A percentile compares a stretch with the other conserved stretches of the same genome.
These are phyloP conservation scores for Aspergillus sp. DNA, from an alignment of 2,329 filamentous ascomycete species.

Conservation along the genomic window DNA sequence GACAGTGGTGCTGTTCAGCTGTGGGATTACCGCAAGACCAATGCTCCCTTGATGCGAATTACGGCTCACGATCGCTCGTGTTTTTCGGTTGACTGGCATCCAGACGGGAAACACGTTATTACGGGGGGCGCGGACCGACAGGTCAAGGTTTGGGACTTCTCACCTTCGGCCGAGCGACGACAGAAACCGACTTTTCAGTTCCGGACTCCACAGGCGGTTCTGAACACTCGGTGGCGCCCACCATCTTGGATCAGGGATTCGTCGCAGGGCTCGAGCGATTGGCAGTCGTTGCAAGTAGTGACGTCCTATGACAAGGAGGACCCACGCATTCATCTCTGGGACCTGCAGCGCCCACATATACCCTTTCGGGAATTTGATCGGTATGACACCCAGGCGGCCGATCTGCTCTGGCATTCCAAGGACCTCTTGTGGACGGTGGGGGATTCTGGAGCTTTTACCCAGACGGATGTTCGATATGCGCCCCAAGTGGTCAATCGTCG, in stretches of 20 bases:
- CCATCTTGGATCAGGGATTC: constrained; percentile 50
- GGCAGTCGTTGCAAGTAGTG: constrained; percentile 56
- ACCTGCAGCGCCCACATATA: constrained; percentile 55
- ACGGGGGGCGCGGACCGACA: constrained; percentile 58
- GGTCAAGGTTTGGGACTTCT: constrained; percentile 60
- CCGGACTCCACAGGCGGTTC: constrained; percentile 55
- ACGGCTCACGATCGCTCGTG: constrained; percentile 56
- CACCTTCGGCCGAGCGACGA: constrained; percentile 47
- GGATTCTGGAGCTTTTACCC: constrained; percentile 54
- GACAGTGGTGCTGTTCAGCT: constrained; percentile 58
- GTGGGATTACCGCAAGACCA: constrained; percentile 56
- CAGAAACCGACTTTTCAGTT: constrained; percentile 55
- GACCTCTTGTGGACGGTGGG: constrained; percentile 60
- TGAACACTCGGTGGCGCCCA: constrained; percentile 58
- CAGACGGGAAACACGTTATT: constrained; percentile 57
- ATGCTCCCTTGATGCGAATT: constrained; percentile 52
- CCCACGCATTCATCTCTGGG: constrained; percentile 57
- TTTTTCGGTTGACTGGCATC: constrained; percentile 61
- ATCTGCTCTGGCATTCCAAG: constrained; percentile 58
- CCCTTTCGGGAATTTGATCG: constrained; percentile 56
- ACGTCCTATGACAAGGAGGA: constrained; percentile 58
- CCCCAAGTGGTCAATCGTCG: constrained; percentile 53
- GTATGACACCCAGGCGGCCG: constrained; percentile 50
- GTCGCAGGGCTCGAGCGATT: constrained; percentile 43
- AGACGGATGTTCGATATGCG: constrained; percentile 56